Percentiles rank a stretch among this genome's conserved stretches.
Conservation (phyloP, 2,329 filamentous ascomycete species). For the Xylaria sp. region DNA sequence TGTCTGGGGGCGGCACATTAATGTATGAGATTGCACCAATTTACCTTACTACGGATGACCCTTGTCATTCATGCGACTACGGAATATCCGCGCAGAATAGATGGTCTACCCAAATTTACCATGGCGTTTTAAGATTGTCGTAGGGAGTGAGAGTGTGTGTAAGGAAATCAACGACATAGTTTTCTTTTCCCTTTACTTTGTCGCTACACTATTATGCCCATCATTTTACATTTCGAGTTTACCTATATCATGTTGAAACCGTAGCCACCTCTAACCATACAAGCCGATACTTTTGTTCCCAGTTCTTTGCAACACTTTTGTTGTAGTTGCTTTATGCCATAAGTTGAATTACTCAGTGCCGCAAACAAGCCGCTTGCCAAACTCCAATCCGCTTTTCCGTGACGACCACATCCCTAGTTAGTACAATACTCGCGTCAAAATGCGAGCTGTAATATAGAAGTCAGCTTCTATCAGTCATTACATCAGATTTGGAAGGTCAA, state of each 20-base stretch:
- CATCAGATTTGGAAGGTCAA: background rate
- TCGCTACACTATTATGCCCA: background rate
- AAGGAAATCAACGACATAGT: background rate
- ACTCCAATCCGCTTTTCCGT: slow-evolving; percentile 31
- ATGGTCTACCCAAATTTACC: background rate
- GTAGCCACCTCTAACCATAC: slow-evolving; percentile 22
- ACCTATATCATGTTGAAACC: slow-evolving; percentile 36
- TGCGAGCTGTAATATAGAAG: slow-evolving; percentile 46
- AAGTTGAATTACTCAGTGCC: slow-evolving; percentile 39
- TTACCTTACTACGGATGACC: background rate
- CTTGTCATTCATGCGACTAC: slow-evolving; percentile 9
- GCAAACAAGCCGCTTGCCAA: slow-evolving; percentile 32
- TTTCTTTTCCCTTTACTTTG: background rate
- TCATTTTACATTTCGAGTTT: slow-evolving; percentile 20
- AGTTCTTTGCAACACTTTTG: slow-evolving; percentile 12
- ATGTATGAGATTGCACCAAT: slow-evolving; percentile 10
- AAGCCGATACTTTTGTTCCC: slow-evolving; percentile 17
- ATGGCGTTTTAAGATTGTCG: background rate
- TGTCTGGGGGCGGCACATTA: background rate
- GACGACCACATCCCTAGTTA: slow-evolving; percentile 38
- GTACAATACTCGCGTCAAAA: slow-evolving; percentile 55
- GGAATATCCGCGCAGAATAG: background rate
- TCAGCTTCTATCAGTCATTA: slow-evolving; percentile 33
- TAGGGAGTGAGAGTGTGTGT: background rate
- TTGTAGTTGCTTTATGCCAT: slow-evolving; percentile 24